Percentiles rank a stretch among this genome's conserved stretches.
These are phyloP conservation scores for Suillus paluster DNA, from an alignment of 768 basidiomycete genomes.

Conservation along the genomic window DNA sequence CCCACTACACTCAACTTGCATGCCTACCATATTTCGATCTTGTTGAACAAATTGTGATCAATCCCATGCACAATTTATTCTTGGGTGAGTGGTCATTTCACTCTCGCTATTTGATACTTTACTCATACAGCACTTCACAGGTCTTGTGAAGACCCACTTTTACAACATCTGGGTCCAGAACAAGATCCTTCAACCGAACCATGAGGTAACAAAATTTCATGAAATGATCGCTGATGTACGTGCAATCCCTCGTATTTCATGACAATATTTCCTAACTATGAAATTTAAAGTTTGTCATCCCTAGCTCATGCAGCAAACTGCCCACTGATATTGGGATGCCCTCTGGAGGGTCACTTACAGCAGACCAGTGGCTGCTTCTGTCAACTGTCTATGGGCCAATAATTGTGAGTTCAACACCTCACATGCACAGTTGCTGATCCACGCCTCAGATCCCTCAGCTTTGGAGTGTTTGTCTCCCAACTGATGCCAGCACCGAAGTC, in stretches of 20 bases:
- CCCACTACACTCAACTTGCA: constrained; percentile 30
- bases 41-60: constrained; percentile 31
- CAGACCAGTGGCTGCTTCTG: constrained; percentile 39
- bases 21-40: constrained; percentile 36
- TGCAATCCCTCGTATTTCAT: neutral
- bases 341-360: constrained; percentile 38
- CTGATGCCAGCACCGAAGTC: neutral
- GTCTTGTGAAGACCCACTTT: constrained; percentile 30
- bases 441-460: constrained; percentile 29
- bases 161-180: constrained; percentile 31
- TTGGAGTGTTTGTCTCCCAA: constrained; percentile 24
- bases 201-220: constrained; percentile 7
- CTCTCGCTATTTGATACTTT: neutral
- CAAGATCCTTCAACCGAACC: constrained; percentile 19
- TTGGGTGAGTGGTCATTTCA: neutral
- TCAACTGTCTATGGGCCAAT: constrained; percentile 34
- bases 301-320: constrained; percentile 14
- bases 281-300: constrained; percentile 8
- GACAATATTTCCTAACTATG: no score
- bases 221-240: constrained; percentile 6
- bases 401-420: constrained; percentile 21
- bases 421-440: no score
- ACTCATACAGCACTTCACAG: constrained; percentile 5
- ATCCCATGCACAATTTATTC: constrained; percentile 34
- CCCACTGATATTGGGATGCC: constrained; percentile 35